Evolutionary conservation across 495 filamentous ascomycete species (phyloP).

Genomic region (Hyaloscypha finlandica): DNA sequence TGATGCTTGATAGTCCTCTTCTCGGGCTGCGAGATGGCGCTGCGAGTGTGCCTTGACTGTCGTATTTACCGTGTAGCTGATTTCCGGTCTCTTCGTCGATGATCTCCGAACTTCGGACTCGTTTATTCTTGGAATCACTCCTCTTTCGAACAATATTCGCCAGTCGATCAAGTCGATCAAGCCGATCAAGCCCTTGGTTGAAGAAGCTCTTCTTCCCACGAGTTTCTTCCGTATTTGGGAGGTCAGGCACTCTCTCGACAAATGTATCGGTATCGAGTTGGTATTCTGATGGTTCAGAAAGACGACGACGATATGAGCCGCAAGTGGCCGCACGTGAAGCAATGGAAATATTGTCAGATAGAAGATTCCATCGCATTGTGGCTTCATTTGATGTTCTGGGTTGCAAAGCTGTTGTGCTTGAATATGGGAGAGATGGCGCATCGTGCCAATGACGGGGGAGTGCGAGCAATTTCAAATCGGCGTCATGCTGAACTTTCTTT

Average conservation of each 20-base stretch:
- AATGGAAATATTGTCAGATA: slow-evolving; percentile 51
- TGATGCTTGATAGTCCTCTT: slow-evolving; percentile 60
- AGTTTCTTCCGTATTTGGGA: no score
- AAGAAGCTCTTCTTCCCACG: slow-evolving; percentile 44
- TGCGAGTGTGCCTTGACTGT: slow-evolving; percentile 55
- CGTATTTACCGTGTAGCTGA: slow-evolving; percentile 35
- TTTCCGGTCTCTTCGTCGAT: slow-evolving; percentile 36
- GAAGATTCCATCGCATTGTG: slow-evolving; percentile 48
- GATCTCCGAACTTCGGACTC: slow-evolving; percentile 35
- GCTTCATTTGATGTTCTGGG: slow-evolving; percentile 52
- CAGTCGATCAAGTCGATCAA: slow-evolving; percentile 37
- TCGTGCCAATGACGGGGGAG: slow-evolving; percentile 49
- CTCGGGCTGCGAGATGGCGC: slow-evolving; percentile 55
- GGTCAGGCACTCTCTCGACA: slow-evolving; percentile 31
- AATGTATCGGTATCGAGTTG: slow-evolving; percentile 54
- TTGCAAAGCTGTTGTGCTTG: slow-evolving; percentile 36
- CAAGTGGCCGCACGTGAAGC: slow-evolving; percentile 71
- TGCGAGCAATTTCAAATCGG: slow-evolving; percentile 47
- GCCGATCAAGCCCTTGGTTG: no score
- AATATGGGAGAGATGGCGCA: slow-evolving; percentile 44
- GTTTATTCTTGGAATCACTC: slow-evolving; percentile 50
- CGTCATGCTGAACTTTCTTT: slow-evolving; percentile 36
- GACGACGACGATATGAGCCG: slow-evolving; percentile 67
- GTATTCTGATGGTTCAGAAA: slow-evolving; percentile 59
- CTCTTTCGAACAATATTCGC: slow-evolving; percentile 58